Base-by-base conservation (phyloP, 768 basidiomycete genomes). In the Xerocomellus dryophilus region DNA sequence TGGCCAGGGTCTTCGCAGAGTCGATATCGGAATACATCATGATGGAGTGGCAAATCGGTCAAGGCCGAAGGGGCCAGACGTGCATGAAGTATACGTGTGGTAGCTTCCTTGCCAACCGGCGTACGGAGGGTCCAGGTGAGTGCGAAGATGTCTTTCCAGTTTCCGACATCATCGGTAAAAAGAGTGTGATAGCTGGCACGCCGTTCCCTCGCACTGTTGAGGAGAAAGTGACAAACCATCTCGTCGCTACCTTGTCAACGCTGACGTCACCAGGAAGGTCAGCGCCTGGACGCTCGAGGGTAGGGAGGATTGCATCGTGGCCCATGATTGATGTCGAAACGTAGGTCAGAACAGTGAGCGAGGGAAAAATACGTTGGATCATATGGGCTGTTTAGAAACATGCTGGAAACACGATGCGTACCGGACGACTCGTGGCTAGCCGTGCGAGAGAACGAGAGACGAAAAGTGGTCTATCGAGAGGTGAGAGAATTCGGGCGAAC, bases 41-140 rank as follows among this genome's bases (percentile, higher is more conserved):
- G n/a, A n/a, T n/a, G n/a, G n/a, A n/a, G n/a, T n/a, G n/a, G n/a
- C n/a, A n/a, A n/a, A n/a, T n/a, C n/a, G n/a, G n/a, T n/a, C n/a
- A n/a, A n/a, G n/a, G n/a, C n/a, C n/a, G n/a, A n/a, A n/a, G n/a
- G n/a, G n/a, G n/a, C n/a, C n/a, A n/a, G n/a, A n/a, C n/a, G n/a
- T n/a, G n/a, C n/a, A n/a, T n/a, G n/a, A n/a, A n/a, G n/a, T n/a
- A n/a, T n/a, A n/a, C n/a, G n/a, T n/a, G n/a, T 25, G 23, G 23
- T 68, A 5, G 66, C 61, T n/a, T 62, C 56, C 18, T 58, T 57
- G 2, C 73, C 72, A 20, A 66, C 59, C 54, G 79, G 73, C 1
- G 75, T 76, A n/a, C 76, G 73, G 56, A 83, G 76, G 56, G 78
- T 73, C 73, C 74, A 78, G 7, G 81, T 81, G 21, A 81, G 62